Evolutionary conservation across 2,329 filamentous ascomycete species (phyloP).

Genomic region (Fusarium albidum): DNA sequence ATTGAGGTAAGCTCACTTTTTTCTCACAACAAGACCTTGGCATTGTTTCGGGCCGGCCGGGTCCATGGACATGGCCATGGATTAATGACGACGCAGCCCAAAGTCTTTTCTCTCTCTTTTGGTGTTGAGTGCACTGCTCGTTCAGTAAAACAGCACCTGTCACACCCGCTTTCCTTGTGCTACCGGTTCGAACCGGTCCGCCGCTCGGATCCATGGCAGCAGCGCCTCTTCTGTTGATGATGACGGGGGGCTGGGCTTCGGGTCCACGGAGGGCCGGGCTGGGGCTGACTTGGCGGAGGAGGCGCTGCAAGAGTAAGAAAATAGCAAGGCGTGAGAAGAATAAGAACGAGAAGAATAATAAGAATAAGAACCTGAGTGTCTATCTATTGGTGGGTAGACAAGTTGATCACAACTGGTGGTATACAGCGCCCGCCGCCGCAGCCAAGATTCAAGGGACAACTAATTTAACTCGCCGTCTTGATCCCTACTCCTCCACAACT

Average conservation of each 20-base stretch:
- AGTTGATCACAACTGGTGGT: too few species aligned
- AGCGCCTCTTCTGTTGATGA: conserved; percentile 2
- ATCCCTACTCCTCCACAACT: conserved; percentile 17
- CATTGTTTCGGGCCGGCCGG: conserved; percentile 5
- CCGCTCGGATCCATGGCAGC: background rate
- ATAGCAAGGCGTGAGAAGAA: conserved; percentile 6
- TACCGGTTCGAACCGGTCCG: too few species aligned
- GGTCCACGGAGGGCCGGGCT: too few species aligned
- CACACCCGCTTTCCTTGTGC: too few species aligned
- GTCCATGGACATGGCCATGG: background rate
- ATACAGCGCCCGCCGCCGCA: conserved; percentile 3
- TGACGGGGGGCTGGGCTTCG: conserved; percentile 10
- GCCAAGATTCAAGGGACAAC: conserved; percentile 12
- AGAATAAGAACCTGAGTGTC: too few species aligned
- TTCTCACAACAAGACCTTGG: conserved; percentile 3
- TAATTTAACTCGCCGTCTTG: conserved; percentile 27
- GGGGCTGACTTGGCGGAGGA: conserved; percentile 30
- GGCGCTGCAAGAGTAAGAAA: conserved; percentile 19
- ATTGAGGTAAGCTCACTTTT: background rate
- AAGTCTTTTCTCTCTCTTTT: too few species aligned
- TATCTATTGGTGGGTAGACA: too few species aligned
- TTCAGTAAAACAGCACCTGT: too few species aligned
- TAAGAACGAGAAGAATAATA: background rate
- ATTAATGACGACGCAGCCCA: background rate
- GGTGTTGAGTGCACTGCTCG: too few species aligned